Base-by-base conservation (phyloP, 2,329 filamentous ascomycete genomes). In the Mollisiaceae sp. region DNA sequence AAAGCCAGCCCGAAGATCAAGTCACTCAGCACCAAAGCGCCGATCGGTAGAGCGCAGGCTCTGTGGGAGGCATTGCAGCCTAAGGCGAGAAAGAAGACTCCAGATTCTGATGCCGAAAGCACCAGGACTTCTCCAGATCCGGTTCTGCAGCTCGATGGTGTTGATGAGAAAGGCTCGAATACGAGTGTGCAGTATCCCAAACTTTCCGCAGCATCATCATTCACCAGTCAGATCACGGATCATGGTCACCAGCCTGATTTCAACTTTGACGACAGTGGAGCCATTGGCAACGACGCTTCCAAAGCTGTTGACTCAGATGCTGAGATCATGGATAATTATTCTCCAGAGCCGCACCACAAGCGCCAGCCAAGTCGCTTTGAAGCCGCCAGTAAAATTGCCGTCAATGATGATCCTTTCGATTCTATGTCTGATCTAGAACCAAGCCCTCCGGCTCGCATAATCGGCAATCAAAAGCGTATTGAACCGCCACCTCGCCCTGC, bases 241-340 rank as follows among this genome's bases (percentile, higher is more conserved):
- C 70, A 73, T 65, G 84, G 83, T 27, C 79, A 82, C 15, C 85
- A 86, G 64, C 80, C 81, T 3, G 82, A 84, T 63, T 80, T 78
- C 5, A 78, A 79, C 60, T 75, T 75, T 68, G 72, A 77, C 15
- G 77, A 79, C 41, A 70, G 64, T 52, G 59, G 59, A 39, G 18
- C 41, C 6, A 50, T 65, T 18, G 66, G 66, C 58, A 36, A 32
- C n/a, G 69, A 70, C 20, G 65, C 58, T 11, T 58, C 62, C 15
- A 65, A 62, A 39, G 45, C 63, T 4, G 43, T 64, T 22, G 64
- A 67, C 18, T 18, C 64, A 32, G 52, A 69, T 57, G 18, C 43
- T 20, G 43, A 45, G 4, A 45, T 45, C n/a, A 14, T 22, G 18
- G 52, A 60, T 32, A 32, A 22, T 9, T 14, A 41, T 20, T 39